Conservation (phyloP, 1,284 basidiomycete genomes). For the Cryptococcus sp. region DNA sequence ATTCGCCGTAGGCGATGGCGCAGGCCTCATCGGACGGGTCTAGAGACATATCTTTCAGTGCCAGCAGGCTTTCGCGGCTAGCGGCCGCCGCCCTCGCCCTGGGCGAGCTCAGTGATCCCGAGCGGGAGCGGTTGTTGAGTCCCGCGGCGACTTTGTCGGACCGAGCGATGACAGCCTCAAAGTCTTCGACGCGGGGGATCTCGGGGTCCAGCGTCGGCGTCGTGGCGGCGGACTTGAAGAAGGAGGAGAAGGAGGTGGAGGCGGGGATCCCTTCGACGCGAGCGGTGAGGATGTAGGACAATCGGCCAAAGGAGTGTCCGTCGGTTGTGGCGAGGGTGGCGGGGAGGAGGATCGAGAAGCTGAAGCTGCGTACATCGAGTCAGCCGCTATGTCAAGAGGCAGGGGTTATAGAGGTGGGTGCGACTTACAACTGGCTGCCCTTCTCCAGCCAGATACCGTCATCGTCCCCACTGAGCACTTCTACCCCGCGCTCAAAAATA, state of each 20-base stretch:
- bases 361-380: constrained; percentile 18
- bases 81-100: too few relatives aligned
- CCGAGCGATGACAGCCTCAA: constrained; percentile 31
- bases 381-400: neutral
- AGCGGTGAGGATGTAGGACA: constrained; percentile 35
- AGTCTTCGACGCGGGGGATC: constrained; percentile 30
- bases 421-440: constrained; percentile 32
- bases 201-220: neutral
- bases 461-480: constrained; percentile 30
- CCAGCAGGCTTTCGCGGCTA: neutral
- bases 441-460: constrained; percentile 49
- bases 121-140: too few relatives aligned
- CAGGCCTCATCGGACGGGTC: constrained; percentile 1
- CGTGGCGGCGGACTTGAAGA: neutral
- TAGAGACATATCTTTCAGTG: neutral
- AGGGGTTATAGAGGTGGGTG: too few relatives aligned
- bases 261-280: constrained; percentile 11
- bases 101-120: too few relatives aligned
- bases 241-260: neutral
- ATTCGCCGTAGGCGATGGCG: constrained; percentile 20
- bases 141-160: constrained; percentile 7
- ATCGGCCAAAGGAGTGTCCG: constrained; percentile 23
- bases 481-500: constrained; percentile 44
- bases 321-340: constrained; percentile 33
- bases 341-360: constrained; percentile 30